A percentile compares a stretch with the other conserved stretches of the same genome.
These are phyloP conservation scores for Blumeriella jaapii DNA, from an alignment of 2,329 filamentous ascomycete genomes.

Conservation along the genomic window DNA sequence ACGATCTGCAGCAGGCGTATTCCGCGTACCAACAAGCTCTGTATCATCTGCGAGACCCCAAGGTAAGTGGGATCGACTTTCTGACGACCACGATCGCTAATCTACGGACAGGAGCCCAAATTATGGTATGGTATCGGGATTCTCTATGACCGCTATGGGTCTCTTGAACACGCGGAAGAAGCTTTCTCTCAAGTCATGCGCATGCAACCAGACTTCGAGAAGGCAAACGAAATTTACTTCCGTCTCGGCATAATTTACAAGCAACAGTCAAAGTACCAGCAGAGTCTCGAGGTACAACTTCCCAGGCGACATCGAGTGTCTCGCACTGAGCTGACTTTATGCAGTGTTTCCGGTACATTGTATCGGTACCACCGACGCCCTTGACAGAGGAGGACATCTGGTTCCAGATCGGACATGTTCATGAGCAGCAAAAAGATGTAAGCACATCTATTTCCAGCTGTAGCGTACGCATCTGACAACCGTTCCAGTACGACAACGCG, in stretches of 20 bases:
- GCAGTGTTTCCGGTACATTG: conserved; percentile 97
- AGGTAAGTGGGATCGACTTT: conserved; percentile 40
- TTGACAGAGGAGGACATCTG: conserved; percentile 97
- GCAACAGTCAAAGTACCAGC: conserved; percentile 85
- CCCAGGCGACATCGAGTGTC: conserved; percentile 6
- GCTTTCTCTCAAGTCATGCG: conserved; percentile 98
- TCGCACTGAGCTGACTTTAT: conserved; percentile 12
- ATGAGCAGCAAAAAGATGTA: conserved; percentile 98
- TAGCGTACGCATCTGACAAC: too few relatives aligned
- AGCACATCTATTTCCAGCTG: conserved; percentile 31
- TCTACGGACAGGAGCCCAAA: conserved; percentile 65
- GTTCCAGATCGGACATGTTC: conserved; percentile 99
- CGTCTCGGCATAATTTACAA: conserved; percentile 99
- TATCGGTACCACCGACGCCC: conserved; percentile 80
- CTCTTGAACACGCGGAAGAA: conserved; percentile 92
- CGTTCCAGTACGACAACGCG: conserved; percentile 70
- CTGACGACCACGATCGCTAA: not conserved
- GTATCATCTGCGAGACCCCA: conserved; percentile 85
- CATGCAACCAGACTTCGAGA: conserved; percentile 95
- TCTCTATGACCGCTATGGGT: conserved; percentile 91
- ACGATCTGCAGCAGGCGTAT: conserved; percentile 93
- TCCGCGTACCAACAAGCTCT: conserved; percentile 92
- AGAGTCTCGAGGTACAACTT: conserved; percentile 72
- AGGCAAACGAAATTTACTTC: conserved; percentile 99
- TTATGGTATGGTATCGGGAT: conserved; percentile 99